A percentile compares a stretch with the other conserved stretches of the same genome.
Conservation (phyloP, 441 rosid genomes). For the Aleurites moluccanus region DNA sequence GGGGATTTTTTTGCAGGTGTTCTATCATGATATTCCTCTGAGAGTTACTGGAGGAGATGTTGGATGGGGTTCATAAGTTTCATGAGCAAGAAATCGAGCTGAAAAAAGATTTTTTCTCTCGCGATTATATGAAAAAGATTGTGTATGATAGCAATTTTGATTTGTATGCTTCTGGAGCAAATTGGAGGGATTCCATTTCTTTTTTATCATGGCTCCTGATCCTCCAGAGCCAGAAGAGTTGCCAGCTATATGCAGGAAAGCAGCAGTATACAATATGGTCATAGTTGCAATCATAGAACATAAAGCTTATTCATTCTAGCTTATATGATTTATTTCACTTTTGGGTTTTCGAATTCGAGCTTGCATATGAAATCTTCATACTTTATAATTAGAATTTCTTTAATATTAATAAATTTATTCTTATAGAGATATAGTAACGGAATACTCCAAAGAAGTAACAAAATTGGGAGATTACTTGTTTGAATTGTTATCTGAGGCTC, state of each 20-base stretch:
- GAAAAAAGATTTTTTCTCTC: conserved; percentile 29
- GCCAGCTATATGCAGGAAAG: conserved; percentile 34
- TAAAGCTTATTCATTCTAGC: too few relatives aligned
- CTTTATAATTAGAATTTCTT: not conserved
- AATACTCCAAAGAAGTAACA: conserved; percentile 28
- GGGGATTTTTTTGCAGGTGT: conserved; percentile 47
- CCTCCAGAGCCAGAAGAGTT: conserved; percentile 24
- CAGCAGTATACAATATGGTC: too few relatives aligned
- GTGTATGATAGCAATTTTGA: conserved; percentile 29
- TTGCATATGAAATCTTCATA: too few relatives aligned
- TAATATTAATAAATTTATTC: too few relatives aligned
- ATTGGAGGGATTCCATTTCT: conserved; percentile 37
- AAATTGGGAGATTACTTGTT: conserved; percentile 16
- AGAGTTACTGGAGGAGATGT: conserved; percentile 27
- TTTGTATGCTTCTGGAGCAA: conserved; percentile 23
- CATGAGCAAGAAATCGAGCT: conserved; percentile 35
- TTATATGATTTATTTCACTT: not conserved
- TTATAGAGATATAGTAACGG: conserved; percentile 30
- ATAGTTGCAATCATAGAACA: too few relatives aligned
- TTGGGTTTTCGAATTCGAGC: not conserved
- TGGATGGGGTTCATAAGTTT: conserved; percentile 27
- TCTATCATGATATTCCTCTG: conserved; percentile 39
- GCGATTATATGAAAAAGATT: conserved; percentile 15
- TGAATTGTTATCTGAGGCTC: conserved; percentile 36
- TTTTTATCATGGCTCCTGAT: conserved; percentile 6